A percentile compares a stretch with the other conserved stretches of the same genome.
Conservation (phyloP, 106 monocot species). For the Allium cepa region DNA sequence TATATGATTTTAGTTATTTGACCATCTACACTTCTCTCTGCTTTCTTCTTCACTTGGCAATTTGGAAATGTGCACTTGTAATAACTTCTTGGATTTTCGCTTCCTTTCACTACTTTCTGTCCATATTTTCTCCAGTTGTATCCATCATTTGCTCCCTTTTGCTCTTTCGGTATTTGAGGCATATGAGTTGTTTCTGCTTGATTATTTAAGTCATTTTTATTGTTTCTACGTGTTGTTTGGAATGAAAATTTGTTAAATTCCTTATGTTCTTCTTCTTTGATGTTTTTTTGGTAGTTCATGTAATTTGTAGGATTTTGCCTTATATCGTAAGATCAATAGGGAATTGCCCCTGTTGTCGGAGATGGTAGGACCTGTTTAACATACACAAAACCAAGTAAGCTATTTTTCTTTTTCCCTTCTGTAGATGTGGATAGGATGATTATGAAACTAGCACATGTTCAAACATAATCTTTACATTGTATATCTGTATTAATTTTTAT, state of each 20-base stretch:
- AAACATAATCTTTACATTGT: too few species aligned
- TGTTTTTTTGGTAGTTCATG: constrained; percentile 10
- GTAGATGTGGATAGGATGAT: too few species aligned
- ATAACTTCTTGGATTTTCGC: too few species aligned
- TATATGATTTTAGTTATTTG: constrained; percentile 53
- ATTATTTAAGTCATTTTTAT: background rate
- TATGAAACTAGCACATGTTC: too few species aligned
- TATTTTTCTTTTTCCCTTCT: too few species aligned
- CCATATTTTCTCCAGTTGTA: constrained; percentile 73
- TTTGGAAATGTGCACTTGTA: constrained; percentile 28
- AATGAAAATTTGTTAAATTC: constrained; percentile 31
- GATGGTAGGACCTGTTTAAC: constrained; percentile 19
- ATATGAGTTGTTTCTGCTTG: too few species aligned
- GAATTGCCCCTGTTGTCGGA: constrained; percentile 20
- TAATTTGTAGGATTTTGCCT: background rate
- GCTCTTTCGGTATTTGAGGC: constrained; percentile 1
- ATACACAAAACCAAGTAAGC: too few species aligned
- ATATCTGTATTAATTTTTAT: too few species aligned
- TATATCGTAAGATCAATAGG: constrained; percentile 10
- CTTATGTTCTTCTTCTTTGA: constrained; percentile 18
- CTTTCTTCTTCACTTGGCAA: constrained; percentile 61
- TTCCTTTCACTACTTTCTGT: constrained; percentile 18
- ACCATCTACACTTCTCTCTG: constrained; percentile 39
- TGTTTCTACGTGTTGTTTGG: constrained; percentile 1
- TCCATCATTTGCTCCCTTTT: constrained; percentile 42